Evolutionary conservation across 805 yeast genomes (phyloP), one percentile per base, ranked within the genome.

Genomic region (Cyberlindnera samutprakarnensis): DNA sequence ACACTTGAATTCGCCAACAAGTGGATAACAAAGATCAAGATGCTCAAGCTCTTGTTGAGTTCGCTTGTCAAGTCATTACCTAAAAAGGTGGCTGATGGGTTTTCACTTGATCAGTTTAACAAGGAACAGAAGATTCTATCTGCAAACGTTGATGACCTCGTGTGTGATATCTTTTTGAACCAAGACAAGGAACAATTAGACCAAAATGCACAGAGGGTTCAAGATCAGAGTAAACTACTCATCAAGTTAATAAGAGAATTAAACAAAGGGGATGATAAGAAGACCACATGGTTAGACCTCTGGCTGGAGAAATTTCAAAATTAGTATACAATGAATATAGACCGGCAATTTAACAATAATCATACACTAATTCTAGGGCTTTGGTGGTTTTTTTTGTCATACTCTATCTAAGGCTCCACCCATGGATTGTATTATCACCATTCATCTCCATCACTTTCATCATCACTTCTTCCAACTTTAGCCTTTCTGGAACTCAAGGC

Each of bases 401-500:
- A n/a, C n/a, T n/a, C n/a, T n/a, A n/a, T n/a, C n/a, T n/a, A n/a
- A n/a, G n/a, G n/a, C n/a, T n/a, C n/a, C n/a, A n/a, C n/a, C n/a
- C n/a, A n/a, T n/a, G n/a, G n/a, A n/a, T n/a, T n/a, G n/a, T n/a
- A n/a, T n/a, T n/a, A n/a, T n/a, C 42, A 72, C 86, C 86, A 79
- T 32, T 85, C 95, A 33, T 72, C 79, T 15, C 72, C 79, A 38
- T 82, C 88, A 42, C 82, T 92, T 44, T 83, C 94, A 38, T 81
- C 92, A 42, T 86, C 95, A 43, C 86, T 77, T 14, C 68, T 73
- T 2, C 83, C 70, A 7, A 90, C 94, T 54, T 85, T 86, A 14
- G 72, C 75, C 58, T 90, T 90, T 50, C 96, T 71, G 35, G 75
- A 72, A 47, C 69, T 82, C 43, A 90, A 67, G 4, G 96, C 97